Base-by-base conservation (phyloP, 2,329 filamentous ascomycete genomes). In the Madurella mycetomatis region DNA sequence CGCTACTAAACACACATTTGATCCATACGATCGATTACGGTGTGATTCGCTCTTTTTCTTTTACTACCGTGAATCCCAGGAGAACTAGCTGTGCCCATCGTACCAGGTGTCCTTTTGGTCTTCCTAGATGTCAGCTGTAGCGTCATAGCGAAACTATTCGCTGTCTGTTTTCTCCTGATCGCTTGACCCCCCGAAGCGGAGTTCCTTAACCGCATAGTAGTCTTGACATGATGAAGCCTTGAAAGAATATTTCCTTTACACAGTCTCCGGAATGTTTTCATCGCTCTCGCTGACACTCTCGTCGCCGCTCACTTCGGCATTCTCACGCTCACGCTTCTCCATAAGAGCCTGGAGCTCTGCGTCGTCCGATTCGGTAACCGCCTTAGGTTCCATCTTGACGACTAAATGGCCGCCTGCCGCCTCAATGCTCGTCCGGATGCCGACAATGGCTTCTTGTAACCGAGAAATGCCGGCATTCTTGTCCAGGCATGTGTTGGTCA, bases 381-480 rank as follows among this genome's bases (percentile, higher is more conserved):
- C 94, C 85, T 97, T 97, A 64, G 94, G 94, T 67, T 94, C 92
- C 94, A 99, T 99, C 84, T 95, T 96, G 65, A 96, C 87, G 42
- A 86, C 82, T 68, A 92, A 87, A 68, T 84, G 85, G 58, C 94
- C 94, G 51, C 88, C 88, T 1, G 88, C 82, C 44, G 73, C 78
- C 69, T 85, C 83, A 69, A 99, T 99, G 72, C 81, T 91, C 67
- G 77, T 81, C 65, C 87, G 82, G 66, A 99, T 92, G 65, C 92
- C 89, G 66, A 88, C 80, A 65, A 99, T 99, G 16, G 94, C 90
- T 68, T 90, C 86, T 72, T 96, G 90, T 63, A 99, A 77, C 59
- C 87, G 83, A 58, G 84, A 77, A 66, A 99, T 96, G 55, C 94
- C 94, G 49, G 85, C 77, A 60, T 75, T 84, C 81, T 99, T 99